Base-by-base conservation (phyloP, 1,139 yeast species). In the Maudiozyma humilis region DNA sequence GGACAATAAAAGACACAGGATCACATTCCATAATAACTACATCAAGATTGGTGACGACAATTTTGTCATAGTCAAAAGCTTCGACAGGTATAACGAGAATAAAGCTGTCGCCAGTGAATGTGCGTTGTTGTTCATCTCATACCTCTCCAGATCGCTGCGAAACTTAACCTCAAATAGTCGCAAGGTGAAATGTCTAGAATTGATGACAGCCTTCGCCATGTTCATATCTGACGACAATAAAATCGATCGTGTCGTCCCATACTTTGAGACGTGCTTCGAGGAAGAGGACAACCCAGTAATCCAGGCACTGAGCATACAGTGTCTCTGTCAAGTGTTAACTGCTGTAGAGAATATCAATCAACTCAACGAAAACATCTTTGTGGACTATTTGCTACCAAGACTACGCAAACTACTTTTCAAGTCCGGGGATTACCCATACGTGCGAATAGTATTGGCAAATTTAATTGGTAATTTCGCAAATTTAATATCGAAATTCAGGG, bases 241-340 rank as follows among this genome's bases (percentile, higher is more conserved):
- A 57, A 68, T 91, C 38, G 97, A 91, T 60, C 67, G 96, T 38
- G 79, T 91, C 29, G 61, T 91, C 18, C 97, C 99, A 0, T 86
- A 82, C 57, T 64, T 91, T 30, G 74, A 85, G 31, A 60, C 73
- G 7, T 66, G 79, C 47, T 50, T 60, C 29, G 59, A 79, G 16
- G 78, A 76, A 41, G 83, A 76, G 49, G 20, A n/a, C 3, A 69
- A 73, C 30, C 70, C 70, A 1, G 71, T 73, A 43, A 91, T 86
- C 2, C 84, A 82, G 40, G 73, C 77, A 5, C 62, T 71, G 14
- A 79, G 87, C 0, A 53, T 84, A n/a, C 68, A 71, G 43, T 64
- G 77, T 1, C 59, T 79, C 25, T 73, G 84, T 0, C 86, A 85
- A 31, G 64, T 91, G 7, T 61, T 88, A 15, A 64, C 70, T 20